Evolutionary conservation across 106 monocot genomes (phyloP).

Genomic region (Allium cepa): DNA sequence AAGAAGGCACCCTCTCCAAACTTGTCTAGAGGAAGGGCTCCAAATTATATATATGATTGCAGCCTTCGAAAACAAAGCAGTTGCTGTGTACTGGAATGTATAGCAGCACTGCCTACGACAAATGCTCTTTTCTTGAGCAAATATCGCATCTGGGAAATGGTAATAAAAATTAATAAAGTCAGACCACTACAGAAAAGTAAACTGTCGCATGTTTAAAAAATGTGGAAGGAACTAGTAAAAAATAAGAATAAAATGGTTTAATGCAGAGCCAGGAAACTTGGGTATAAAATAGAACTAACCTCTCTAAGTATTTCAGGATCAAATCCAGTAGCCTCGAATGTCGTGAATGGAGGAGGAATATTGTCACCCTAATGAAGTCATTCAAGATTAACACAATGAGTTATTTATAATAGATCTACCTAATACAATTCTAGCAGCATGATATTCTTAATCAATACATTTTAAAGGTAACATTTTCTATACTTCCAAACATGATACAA

Average conservation of each 20-base stretch:
- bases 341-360: slow-evolving; percentile 60
- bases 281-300: slow-evolving; percentile 17
- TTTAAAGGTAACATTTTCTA: no score
- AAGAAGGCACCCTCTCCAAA: slow-evolving; percentile 14
- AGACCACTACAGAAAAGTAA: slow-evolving; percentile 9
- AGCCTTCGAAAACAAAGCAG: slow-evolving; percentile 15
- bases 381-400: background rate
- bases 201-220: background rate
- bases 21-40: slow-evolving; percentile 16
- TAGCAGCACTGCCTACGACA: slow-evolving; percentile 16
- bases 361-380: slow-evolving; percentile 35
- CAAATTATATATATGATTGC: slow-evolving; percentile 11
- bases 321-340: slow-evolving; percentile 53
- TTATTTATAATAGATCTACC: no score
- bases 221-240: background rate
- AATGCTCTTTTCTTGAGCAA: slow-evolving; percentile 14
- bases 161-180: slow-evolving; percentile 6
- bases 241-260: no score
- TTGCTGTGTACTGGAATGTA: slow-evolving; percentile 5
- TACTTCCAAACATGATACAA: background rate
- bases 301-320: slow-evolving; percentile 57
- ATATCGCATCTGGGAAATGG: slow-evolving; percentile 10
- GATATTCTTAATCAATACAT: no score
- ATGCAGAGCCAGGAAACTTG: no score
- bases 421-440: no score